Conservation (phyloP, 1,284 basidiomycete species). For the Pyrrhoderma noxium region DNA sequence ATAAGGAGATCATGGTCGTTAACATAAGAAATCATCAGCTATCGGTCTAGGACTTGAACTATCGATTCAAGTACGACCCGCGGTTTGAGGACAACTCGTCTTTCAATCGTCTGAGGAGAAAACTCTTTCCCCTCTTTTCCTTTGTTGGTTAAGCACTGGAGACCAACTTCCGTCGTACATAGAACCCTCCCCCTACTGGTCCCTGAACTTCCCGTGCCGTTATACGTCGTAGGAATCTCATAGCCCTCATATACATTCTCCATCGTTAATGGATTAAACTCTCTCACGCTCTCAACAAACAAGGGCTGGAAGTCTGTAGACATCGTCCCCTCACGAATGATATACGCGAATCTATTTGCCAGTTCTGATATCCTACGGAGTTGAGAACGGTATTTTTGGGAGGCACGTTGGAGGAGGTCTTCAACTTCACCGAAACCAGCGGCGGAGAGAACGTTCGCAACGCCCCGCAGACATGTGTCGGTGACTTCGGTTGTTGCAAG, state of each 20-base stretch:
- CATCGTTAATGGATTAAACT: slow-evolving; percentile 51
- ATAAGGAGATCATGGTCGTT: neutral
- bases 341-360: slow-evolving; percentile 49
- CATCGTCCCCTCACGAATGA: slow-evolving; percentile 63
- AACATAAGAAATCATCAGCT: too few species aligned
- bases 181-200: slow-evolving; percentile 43
- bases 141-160: slow-evolving; percentile 53
- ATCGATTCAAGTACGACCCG: slow-evolving; percentile 69
- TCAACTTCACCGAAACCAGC: slow-evolving; percentile 32
- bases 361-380: slow-evolving; percentile 55
- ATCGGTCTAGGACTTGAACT: slow-evolving; percentile 25
- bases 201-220: slow-evolving; percentile 25
- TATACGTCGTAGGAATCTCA: too few species aligned
- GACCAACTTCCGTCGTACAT: slow-evolving; percentile 62
- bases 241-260: slow-evolving; percentile 59
- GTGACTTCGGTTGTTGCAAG: slow-evolving; percentile 59
- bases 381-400: slow-evolving; percentile 47
- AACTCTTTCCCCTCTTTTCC: slow-evolving; percentile 24
- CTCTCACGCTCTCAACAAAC: slow-evolving; percentile 42
- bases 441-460: slow-evolving; percentile 51
- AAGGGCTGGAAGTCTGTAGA: slow-evolving; percentile 64
- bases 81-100: slow-evolving; percentile 52
- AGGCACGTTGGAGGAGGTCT: slow-evolving; percentile 39
- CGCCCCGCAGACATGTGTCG: slow-evolving; percentile 64
- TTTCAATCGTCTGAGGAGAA: slow-evolving; percentile 42